A percentile compares a stretch with the other conserved stretches of the same genome.
phyloP scores from a whole-genome alignment of 805 yeast species.

The Candida sanyiensis region DNA sequence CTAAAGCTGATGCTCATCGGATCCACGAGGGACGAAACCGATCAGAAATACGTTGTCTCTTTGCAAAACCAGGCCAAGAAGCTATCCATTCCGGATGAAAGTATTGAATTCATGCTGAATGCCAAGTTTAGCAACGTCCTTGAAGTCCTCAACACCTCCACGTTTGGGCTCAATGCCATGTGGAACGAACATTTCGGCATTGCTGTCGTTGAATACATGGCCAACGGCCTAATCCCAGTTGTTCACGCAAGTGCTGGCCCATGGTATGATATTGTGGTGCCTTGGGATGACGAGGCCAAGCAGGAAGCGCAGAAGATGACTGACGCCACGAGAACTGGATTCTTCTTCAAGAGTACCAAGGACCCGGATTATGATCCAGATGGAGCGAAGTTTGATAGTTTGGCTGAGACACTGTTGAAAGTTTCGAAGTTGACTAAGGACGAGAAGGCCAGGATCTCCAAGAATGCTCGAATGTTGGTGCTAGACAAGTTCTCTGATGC shows the following conservation, averaged over 20 bases:
- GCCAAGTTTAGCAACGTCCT: conserved; percentile 64
- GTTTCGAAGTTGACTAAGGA: conserved; percentile 35
- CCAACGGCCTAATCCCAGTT: conserved; percentile 80
- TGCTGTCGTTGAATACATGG: conserved; percentile 88
- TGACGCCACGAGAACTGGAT: conserved; percentile 58
- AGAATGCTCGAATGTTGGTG: conserved; percentile 41
- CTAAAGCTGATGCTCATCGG: conserved; percentile 68
- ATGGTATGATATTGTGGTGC: conserved; percentile 71
- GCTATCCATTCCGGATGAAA: conserved; percentile 35
- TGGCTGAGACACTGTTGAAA: conserved; percentile 43
- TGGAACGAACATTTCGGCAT: conserved; percentile 99
- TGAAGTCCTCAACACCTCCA: conserved; percentile 45
- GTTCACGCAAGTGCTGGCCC: conserved; percentile 98
- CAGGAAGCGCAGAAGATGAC: conserved; percentile 25
- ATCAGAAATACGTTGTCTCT: conserved; percentile 49
- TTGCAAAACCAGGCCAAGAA: conserved; percentile 42
- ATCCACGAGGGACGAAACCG: conserved; percentile 67
- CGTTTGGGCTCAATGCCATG: conserved; percentile 90
- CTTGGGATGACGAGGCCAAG: conserved; percentile 35
- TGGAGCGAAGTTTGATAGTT: conserved; percentile 36
- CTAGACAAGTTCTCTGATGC: conserved; percentile 55
- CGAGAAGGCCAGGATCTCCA: conserved; percentile 37
- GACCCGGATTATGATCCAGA: conserved; percentile 63
- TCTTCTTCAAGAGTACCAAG: conserved; percentile 60
- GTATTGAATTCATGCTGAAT: conserved; percentile 59